phyloP scores from a whole-genome alignment of 257 asterid species.

The Cinchona pubescens region DNA sequence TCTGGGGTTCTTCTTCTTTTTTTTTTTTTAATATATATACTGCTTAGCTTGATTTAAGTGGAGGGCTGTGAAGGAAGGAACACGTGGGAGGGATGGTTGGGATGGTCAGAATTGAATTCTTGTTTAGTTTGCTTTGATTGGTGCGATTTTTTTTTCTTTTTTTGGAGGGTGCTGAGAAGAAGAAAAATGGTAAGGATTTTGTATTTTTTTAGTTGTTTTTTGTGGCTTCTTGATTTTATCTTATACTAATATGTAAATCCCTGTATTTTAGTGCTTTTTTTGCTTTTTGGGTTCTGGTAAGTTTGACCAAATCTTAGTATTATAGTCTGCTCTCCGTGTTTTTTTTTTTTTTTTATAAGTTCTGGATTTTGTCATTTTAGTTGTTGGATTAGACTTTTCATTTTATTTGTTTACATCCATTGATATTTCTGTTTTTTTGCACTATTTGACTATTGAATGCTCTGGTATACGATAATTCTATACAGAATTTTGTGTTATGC shows the following conservation, averaged over 20 bases:
- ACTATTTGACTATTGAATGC: neutral
- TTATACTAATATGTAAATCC: neutral
- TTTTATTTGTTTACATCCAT: neutral
- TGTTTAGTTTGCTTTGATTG: neutral
- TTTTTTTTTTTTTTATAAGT: neutral
- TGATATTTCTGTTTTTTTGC: neutral
- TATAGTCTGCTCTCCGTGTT: neutral
- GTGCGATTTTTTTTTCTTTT: neutral
- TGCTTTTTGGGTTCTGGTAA: slow-evolving; percentile 1
- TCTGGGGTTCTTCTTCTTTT: slow-evolving; percentile 10
- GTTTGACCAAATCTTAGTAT: slow-evolving; percentile 22
- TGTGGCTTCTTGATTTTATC: neutral
- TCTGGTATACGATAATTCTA: neutral
- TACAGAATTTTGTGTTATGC: neutral
- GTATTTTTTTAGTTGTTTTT: neutral
- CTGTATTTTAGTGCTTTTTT: neutral
- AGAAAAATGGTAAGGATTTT: neutral
- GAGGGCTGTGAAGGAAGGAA: neutral
- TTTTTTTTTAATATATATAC: neutral
- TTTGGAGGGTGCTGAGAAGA: slow-evolving; percentile 7
- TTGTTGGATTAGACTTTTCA: neutral
- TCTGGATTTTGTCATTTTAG: slow-evolving; percentile 18
- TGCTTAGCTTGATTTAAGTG: neutral
- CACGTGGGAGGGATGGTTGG: neutral
- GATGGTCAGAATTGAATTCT: neutral